These are phyloP conservation scores for Backusella luteola DNA, from an alignment of 192 early-diverging fungal genomes.

Conservation along the genomic window DNA sequence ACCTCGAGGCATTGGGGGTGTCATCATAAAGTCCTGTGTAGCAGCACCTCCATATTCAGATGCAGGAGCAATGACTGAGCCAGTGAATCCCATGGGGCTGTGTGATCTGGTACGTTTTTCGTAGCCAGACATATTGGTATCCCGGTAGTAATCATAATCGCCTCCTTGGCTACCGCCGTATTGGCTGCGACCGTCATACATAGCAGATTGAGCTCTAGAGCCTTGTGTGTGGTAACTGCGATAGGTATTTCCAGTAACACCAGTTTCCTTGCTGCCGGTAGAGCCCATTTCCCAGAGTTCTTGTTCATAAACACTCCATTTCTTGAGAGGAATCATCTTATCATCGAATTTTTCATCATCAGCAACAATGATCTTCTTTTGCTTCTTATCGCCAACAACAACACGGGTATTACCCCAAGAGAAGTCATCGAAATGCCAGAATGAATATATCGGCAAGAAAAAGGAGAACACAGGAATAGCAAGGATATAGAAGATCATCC, in stretches of 20 bases:
- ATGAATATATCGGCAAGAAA: slow-evolving; percentile 90
- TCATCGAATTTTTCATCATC: slow-evolving; percentile 87
- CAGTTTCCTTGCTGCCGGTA: slow-evolving; percentile 49
- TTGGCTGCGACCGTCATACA: slow-evolving; percentile 32
- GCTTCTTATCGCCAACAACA: slow-evolving; percentile 69
- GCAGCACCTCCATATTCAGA: slow-evolving; percentile 24
- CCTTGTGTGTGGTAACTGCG: slow-evolving; percentile 34
- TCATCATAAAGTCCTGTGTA: slow-evolving; percentile 7
- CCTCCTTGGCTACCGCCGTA: slow-evolving; percentile 37
- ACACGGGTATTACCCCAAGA: slow-evolving; percentile 97
- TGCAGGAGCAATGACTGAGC: slow-evolving; percentile 19
- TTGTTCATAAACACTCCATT: slow-evolving; percentile 87
- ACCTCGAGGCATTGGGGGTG: slow-evolving; percentile 19
- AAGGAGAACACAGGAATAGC: slow-evolving; percentile 92
- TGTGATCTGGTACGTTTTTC: slow-evolving; percentile 20
- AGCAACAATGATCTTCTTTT: slow-evolving; percentile 59
- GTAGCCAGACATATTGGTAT: slow-evolving; percentile 22
- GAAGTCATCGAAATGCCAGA: slow-evolving; percentile 99
- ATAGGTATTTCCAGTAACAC: slow-evolving; percentile 39
- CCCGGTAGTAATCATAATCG: slow-evolving; percentile 35
- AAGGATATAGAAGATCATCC: slow-evolving; percentile 87
- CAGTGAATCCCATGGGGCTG: slow-evolving; percentile 21
- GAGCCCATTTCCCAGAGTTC: slow-evolving; percentile 69
- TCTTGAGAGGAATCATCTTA: slow-evolving; percentile 78
- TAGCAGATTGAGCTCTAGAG: slow-evolving; percentile 16